Conservation (phyloP, 148 eudicot genomes). For the Amaranthus palmeri region DNA sequence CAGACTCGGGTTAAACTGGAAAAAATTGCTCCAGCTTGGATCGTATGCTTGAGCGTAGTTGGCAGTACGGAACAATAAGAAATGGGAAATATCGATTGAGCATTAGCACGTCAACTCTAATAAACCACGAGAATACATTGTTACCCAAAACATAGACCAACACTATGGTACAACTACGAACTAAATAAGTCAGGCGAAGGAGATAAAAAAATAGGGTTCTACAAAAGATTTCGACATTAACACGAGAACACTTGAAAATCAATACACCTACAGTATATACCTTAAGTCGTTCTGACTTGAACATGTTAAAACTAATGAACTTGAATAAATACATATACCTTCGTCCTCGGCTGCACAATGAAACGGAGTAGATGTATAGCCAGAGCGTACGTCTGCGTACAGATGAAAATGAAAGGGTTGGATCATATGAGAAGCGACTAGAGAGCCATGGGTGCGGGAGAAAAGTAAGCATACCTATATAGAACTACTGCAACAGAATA, state of each 20-base stretch:
- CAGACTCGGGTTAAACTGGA: too few relatives aligned
- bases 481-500: slow-evolving; percentile 13
- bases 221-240: slow-evolving; percentile 14
- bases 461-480: slow-evolving; percentile 15
- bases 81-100: background rate
- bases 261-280: slow-evolving; percentile 34
- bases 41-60: too few relatives aligned
- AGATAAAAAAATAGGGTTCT: slow-evolving; percentile 1
- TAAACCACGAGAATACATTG: background rate
- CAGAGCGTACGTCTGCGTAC: slow-evolving; percentile 26
- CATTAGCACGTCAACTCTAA: background rate
- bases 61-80: too few relatives aligned
- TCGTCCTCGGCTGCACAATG: too few relatives aligned
- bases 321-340: slow-evolving; percentile 26
- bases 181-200: background rate
- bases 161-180: slow-evolving; percentile 6
- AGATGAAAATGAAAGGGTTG: background rate
- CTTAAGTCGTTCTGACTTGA: slow-evolving; percentile 21
- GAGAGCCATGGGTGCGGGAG: background rate
- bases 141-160: slow-evolving; percentile 11
- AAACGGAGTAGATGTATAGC: slow-evolving; percentile 23
- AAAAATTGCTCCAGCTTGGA: too few relatives aligned
- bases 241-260: slow-evolving; percentile 21
- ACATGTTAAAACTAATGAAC: slow-evolving; percentile 21
- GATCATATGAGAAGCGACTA: background rate